Percentiles rank a stretch among this genome's conserved stretches.
Evolutionary conservation across 495 filamentous ascomycete genomes (phyloP).

Genomic region (Melanomma pulvis-pyrius): DNA sequence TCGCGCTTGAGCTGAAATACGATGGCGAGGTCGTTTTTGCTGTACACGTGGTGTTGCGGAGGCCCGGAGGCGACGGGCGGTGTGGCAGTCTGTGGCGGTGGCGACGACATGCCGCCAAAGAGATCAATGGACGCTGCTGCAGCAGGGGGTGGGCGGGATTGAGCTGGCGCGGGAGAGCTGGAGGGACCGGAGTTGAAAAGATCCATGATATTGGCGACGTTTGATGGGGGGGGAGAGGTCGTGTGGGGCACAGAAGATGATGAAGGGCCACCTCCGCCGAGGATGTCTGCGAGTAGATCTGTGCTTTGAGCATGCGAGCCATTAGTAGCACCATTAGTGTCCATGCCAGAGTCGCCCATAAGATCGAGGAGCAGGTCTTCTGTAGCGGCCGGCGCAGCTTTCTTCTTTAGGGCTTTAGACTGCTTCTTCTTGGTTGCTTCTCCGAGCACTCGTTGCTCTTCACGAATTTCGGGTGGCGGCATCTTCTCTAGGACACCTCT

Average conservation of each 20-base stretch:
- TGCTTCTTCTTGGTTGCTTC: conserved; percentile 80
- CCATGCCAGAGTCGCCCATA: conserved; percentile 77
- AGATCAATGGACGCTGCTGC: conserved; percentile 53
- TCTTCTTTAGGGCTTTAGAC: conserved; percentile 71
- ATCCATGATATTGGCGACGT: conserved; percentile 83
- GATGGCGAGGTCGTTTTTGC: conserved; percentile 80
- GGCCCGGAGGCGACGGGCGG: conserved; percentile 38
- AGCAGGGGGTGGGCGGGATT: conserved; percentile 40
- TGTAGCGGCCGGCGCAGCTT: conserved; percentile 74
- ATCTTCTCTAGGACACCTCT: conserved; percentile 93
- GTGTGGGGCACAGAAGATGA: conserved; percentile 53
- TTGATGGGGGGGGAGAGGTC: conserved; percentile 58
- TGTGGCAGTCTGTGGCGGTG: conserved; percentile 49
- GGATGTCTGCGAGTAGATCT: conserved; percentile 86
- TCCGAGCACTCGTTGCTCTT: conserved; percentile 87
- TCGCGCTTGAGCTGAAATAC: conserved; percentile 81
- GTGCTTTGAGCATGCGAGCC: conserved; percentile 73
- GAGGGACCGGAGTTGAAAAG: conserved; percentile 62
- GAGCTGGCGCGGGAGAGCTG: conserved; percentile 28
- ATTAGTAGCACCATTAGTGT: conserved; percentile 56
- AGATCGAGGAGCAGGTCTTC: conserved; percentile 91
- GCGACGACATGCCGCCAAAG: conserved; percentile 51
- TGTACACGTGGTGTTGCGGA: conserved; percentile 70
- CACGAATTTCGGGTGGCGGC: conserved; percentile 94
- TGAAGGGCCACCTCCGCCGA: conserved; percentile 59